These are phyloP conservation scores for Beta vulgaris DNA, from an alignment of 148 eudicot species.

Conservation along the genomic window DNA sequence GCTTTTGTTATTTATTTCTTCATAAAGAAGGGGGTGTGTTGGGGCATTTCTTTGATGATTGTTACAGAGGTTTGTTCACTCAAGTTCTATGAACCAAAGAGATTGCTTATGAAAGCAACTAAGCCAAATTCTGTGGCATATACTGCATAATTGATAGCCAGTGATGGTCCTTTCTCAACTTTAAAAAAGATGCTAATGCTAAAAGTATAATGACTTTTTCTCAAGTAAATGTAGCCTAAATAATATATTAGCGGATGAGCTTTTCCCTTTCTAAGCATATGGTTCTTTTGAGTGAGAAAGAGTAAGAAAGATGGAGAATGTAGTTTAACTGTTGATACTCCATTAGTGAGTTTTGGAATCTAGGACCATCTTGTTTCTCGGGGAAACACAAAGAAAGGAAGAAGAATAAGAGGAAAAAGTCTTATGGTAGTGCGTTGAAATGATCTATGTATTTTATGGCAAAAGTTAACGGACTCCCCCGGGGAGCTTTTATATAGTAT, in stretches of 20 bases:
- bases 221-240: constrained; percentile 14
- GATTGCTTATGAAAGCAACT: not conserved
- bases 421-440: not conserved
- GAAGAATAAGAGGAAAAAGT: not conserved
- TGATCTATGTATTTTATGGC: no score
- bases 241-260: constrained; percentile 9
- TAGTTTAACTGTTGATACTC: constrained; percentile 2
- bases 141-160: not conserved
- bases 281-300: constrained; percentile 20
- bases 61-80: not conserved
- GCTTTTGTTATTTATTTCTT: not conserved
- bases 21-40: not conserved
- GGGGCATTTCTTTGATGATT: not conserved
- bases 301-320: not conserved
- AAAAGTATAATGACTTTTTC: constrained; percentile 10
- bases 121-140: not conserved
- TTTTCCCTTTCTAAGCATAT: constrained; percentile 10
- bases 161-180: constrained; percentile 14
- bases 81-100: not conserved
- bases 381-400: not conserved
- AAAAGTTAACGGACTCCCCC: no score
- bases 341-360: constrained; percentile 17
- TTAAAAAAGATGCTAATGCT: constrained; percentile 24
- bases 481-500: not conserved
- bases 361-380: constrained; percentile 2